These are phyloP conservation scores for Dictyostelium brefeldianum DNA, from an alignment of 78 protist genomes.

Conservation along the genomic window DNA sequence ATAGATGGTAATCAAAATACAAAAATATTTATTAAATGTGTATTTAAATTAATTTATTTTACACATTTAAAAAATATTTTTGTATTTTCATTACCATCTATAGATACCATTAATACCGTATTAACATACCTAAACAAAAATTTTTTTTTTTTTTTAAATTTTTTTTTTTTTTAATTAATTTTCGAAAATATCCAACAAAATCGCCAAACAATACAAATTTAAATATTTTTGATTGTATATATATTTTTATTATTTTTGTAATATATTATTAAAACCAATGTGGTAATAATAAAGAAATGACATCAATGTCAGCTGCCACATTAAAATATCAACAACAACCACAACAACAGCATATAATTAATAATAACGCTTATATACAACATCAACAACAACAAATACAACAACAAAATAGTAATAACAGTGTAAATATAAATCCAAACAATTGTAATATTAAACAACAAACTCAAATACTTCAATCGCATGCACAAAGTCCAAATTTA, in stretches of 20 bases:
- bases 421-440: neutral
- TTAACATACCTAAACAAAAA: too few relatives aligned
- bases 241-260: neutral
- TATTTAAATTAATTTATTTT: too few relatives aligned
- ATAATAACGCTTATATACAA: neutral
- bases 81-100: too few relatives aligned
- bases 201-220: neutral
- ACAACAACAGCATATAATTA: neutral
- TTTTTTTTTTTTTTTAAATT: neutral
- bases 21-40: too few relatives aligned
- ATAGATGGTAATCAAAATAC: too few relatives aligned
- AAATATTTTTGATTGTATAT: neutral
- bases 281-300: neutral
- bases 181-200: neutral
- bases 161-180: neutral
- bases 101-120: too few relatives aligned
- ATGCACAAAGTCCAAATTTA: too few relatives aligned
- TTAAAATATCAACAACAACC: neutral
- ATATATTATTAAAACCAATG: neutral
- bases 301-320: neutral
- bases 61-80: too few relatives aligned
- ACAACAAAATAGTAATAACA: neutral
- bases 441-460: neutral
- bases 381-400: neutral
- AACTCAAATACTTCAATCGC: too few relatives aligned